Evolutionary conservation across 192 early-diverging fungal genomes (phyloP), one percentile per base, ranked within the genome.

Genomic region (Rhizoclosmatium globosum): DNA sequence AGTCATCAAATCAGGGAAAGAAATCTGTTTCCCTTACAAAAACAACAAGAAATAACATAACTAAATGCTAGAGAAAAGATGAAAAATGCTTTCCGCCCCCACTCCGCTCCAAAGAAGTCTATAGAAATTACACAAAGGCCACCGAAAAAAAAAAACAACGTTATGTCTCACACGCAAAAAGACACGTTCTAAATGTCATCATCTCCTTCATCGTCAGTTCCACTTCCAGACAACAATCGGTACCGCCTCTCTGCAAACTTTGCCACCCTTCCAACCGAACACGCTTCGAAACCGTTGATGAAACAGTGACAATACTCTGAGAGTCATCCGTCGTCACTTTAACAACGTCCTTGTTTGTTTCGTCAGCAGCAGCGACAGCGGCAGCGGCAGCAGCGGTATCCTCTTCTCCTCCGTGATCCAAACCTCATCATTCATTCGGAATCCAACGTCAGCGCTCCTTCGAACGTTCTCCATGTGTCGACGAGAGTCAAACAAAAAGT

Each of bases 401-500:
- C 2, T 61, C 77, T 17, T 70, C 77, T 42, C 77, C n/a, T 73
- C 71, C 42, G 42, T 47, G 3, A 73, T 48, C 79, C 79, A 80
- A 3, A 74, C 64, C 48, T 74, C 79, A 48, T 80, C 71, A 2
- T 71, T 60, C 31, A 80, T 4, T 11, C 79, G 71, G 65, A 80
- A 80, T 19, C 46, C 21, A 3, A 70, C 71, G 48, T 80, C 79
- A 15, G 64, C 48, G 46, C 76, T 68, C 15, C 87, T 57, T 43
- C 84, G 71, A 13, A 85, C 69, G 47, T 88, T 78, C 47, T 80
- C 74, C 42, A 85, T 73, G 68, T 89, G 87, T 47, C 76, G 61
- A 31, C 85, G 77, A 23, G 69, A 48, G 64, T 88, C 87, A 46
- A 88, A 84, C 6, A 88, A 47, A 61, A 88, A 75, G 64, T 88